These are phyloP conservation scores for Paraphaeosphaeria sporulosa DNA, from an alignment of 2,329 filamentous ascomycete species.

Conservation along the genomic window DNA sequence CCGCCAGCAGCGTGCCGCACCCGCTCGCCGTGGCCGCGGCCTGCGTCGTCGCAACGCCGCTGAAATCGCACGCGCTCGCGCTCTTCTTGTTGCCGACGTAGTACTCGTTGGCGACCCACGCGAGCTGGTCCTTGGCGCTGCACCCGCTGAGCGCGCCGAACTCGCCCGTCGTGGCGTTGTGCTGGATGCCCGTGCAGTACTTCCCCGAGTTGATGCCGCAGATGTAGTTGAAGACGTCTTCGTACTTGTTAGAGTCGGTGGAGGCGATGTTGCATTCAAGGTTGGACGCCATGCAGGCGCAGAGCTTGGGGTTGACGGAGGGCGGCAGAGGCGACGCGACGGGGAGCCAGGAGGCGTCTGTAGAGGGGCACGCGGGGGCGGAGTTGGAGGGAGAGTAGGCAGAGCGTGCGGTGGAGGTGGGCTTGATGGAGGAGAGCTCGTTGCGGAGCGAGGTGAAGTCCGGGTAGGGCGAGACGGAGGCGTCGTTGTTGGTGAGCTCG, in stretches of 20 bases:
- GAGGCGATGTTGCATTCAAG: slow-evolving; percentile 74
- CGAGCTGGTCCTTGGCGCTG: slow-evolving; percentile 72
- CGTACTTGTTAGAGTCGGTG: slow-evolving; percentile 64
- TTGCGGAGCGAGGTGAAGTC: slow-evolving; percentile 78
- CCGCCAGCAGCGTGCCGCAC: slow-evolving; percentile 67
- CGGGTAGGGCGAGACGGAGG: slow-evolving; percentile 67
- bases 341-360: slow-evolving; percentile 72
- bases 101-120: slow-evolving; percentile 77
- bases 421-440: slow-evolving; percentile 71
- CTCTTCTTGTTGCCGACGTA: slow-evolving; percentile 58
- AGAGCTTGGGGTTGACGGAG: slow-evolving; percentile 78
- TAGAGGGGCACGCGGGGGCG: slow-evolving; percentile 73
- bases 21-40: slow-evolving; percentile 54
- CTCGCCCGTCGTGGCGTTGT: slow-evolving; percentile 70
- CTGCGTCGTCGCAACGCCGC: slow-evolving; percentile 67
- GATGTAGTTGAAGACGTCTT: slow-evolving; percentile 75
- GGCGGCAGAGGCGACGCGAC: slow-evolving; percentile 76
- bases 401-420: slow-evolving; percentile 68
- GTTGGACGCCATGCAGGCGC: slow-evolving; percentile 81
- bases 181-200: slow-evolving; percentile 72
- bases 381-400: slow-evolving; percentile 77
- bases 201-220: slow-evolving; percentile 63
- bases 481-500: slow-evolving; percentile 61
- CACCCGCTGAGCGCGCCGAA: slow-evolving; percentile 84
- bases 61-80: slow-evolving; percentile 72